These are phyloP conservation scores for Penicillium paxilli DNA, from an alignment of 495 filamentous ascomycete genomes.

Conservation along the genomic window DNA sequence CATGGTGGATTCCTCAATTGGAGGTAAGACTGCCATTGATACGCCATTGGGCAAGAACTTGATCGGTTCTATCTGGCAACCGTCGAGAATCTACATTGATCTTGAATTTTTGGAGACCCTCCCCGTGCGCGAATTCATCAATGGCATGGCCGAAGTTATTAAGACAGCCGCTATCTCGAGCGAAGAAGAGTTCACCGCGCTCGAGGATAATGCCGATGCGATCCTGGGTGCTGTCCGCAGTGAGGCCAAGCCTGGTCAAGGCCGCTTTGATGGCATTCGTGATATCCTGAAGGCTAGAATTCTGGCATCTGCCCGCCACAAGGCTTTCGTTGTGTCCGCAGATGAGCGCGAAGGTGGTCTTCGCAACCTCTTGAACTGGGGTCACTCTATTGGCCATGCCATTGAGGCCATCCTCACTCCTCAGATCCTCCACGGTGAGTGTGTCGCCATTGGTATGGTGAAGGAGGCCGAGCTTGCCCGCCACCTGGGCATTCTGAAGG, in stretches of 20 bases:
- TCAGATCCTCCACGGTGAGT: constrained; percentile 92
- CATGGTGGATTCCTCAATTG: constrained; percentile 98
- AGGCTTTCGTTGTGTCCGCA: constrained; percentile 87
- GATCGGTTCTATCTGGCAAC: constrained; percentile 96
- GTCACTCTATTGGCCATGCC: constrained; percentile 97
- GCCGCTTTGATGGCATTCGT: constrained; percentile 67
- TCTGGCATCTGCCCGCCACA: constrained; percentile 83
- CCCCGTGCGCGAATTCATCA: constrained; percentile 91
- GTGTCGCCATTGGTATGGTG: constrained; percentile 96
- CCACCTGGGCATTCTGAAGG: constrained; percentile 82
- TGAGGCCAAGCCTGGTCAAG: constrained; percentile 50
- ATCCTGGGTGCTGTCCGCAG: constrained; percentile 72
- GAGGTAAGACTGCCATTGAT: constrained; percentile 97
- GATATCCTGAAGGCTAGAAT: constrained; percentile 83
- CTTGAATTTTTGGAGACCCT: constrained; percentile 89
- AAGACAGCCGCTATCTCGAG: constrained; percentile 98
- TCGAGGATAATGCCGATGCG: constrained; percentile 75
- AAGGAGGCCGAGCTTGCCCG: constrained; percentile 94
- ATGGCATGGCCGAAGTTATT: constrained; percentile 98
- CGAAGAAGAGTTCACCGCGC: constrained; percentile 77
- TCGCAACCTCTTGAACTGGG: constrained; percentile 94
- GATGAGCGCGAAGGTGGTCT: constrained; percentile 95
- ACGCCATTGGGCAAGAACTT: constrained; percentile 96
- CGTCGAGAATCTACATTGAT: constrained; percentile 90
- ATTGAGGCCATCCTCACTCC: constrained; percentile 94